Base-by-base conservation (phyloP, 2,329 filamentous ascomycete genomes). In the Nemania serpens region DNA sequence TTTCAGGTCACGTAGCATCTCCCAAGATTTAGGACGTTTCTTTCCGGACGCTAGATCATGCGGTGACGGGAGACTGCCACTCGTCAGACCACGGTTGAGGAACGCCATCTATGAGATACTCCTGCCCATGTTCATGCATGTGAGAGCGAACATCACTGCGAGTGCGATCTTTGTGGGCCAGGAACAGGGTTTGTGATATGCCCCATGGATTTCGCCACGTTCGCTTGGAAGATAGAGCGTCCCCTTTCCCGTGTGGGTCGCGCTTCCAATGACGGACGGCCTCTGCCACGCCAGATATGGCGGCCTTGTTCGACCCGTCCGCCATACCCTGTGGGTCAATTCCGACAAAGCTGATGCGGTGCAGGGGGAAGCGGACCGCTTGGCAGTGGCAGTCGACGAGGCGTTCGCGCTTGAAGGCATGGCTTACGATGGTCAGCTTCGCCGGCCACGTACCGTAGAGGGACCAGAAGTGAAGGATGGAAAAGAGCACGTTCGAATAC, bases 401-500 rank as follows among this genome's bases (percentile, higher is more conserved):
- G 1, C 90, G 81, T 9, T 75, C 71, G 15, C 79, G 77, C 74
- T 93, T 93, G 75, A 93, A 93, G 5, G 76, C 84, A 70, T 91
- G 88, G 66, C 87, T 88, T 42, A 92, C 78, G 18, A 92, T 78
- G 17, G 85, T 89, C 15, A 92, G 70, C 5, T 74, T 76, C 1
- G 55, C 52, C 0, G 89, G 89, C 81, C 88, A 91, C 10, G 36
- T 36, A 39, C 71, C 63, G 63, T 77, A 76, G 61, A 83, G 85
- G 2, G 81, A 78, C 64, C 89, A 79, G 69, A 85, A 86, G 37
- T 76, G 71, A 15, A 80, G 68, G 2, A 96, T 78, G 12, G 89
- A 89, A 73, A 93, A 93, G 15, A 96, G 76, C 5, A 97, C 77
- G 72, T 97, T 97, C 72, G 93, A 88, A 71, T 91, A 94, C 1